Conservation (phyloP, 768 basidiomycete species). For the Dacryopinax primogenitus region DNA sequence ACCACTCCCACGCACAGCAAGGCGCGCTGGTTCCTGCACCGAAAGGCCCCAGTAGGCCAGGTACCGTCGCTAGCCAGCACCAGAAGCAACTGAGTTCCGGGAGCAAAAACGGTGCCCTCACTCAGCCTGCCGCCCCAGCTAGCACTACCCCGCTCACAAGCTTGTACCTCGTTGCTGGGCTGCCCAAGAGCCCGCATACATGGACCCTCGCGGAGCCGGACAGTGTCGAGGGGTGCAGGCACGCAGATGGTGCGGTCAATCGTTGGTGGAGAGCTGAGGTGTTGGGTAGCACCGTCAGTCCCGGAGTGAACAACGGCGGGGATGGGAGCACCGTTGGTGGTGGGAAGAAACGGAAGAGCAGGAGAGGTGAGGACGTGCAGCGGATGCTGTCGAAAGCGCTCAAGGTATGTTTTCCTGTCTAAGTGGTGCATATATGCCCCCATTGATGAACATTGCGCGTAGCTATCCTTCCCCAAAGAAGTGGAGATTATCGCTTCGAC, state of each 20-base stretch:
- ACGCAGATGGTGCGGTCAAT: conserved; percentile 70
- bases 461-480: conserved; percentile 86
- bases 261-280: conserved; percentile 89
- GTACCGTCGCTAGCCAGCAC: not conserved
- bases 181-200: conserved; percentile 78
- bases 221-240: conserved; percentile 65
- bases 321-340: conserved; percentile 6
- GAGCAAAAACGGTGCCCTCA: not conserved
- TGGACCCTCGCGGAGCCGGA: conserved; percentile 84
- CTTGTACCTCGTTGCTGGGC: conserved; percentile 36
- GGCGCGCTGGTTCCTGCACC: not conserved
- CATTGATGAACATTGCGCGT: conserved; percentile 12
- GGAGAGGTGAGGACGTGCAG: conserved; percentile 58
- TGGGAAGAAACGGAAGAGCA: conserved; percentile 44
- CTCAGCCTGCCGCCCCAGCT: not conserved
- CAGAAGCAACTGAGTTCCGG: not conserved
- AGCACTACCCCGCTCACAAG: conserved; percentile 18
- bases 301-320: conserved; percentile 38
- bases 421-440: conserved; percentile 7
- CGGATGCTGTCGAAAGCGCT: conserved; percentile 86
- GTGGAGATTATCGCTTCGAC: conserved; percentile 93
- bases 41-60: not conserved
- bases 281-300: conserved; percentile 73
- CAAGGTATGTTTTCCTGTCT: conserved; percentile 43
- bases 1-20: not conserved